Evolutionary conservation across 257 asterid genomes (phyloP).

Genomic region (Solanum ossicruentum): DNA sequence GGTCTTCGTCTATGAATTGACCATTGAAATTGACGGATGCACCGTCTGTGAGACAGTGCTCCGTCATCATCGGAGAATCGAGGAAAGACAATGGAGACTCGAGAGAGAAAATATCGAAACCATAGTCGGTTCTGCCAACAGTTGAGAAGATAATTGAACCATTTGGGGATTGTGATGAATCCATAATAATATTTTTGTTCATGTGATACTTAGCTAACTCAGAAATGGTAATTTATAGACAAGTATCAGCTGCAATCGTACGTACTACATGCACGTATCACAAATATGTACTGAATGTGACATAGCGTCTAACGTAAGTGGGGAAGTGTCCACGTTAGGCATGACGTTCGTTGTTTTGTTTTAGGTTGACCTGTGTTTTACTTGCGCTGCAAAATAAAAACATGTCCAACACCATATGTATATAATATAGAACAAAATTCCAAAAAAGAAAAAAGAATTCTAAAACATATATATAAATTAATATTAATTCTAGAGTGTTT

Average conservation of each 20-base stretch:
- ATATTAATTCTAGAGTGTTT: too few species aligned
- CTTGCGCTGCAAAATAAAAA: too few species aligned
- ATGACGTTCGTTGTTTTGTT: not conserved
- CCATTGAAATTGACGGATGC: slow-evolving; percentile 55
- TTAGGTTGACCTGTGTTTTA: not conserved
- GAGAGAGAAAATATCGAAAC: slow-evolving; percentile 68
- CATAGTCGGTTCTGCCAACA: slow-evolving; percentile 49
- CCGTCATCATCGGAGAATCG: slow-evolving; percentile 2
- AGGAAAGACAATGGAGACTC: slow-evolving; percentile 13
- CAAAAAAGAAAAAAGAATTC: too few species aligned
- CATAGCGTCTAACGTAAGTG: not conserved
- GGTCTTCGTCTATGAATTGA: slow-evolving; percentile 36
- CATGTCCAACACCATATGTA: too few species aligned
- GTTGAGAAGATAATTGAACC: slow-evolving; percentile 64
- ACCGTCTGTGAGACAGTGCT: slow-evolving; percentile 60
- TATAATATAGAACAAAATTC: too few species aligned
- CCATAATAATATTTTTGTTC: not conserved
- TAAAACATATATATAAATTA: too few species aligned
- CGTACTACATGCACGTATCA: not conserved
- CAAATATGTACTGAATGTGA: not conserved
- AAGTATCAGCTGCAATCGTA: not conserved
- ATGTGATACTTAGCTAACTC: not conserved
- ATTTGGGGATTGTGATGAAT: not conserved
- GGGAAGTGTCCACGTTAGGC: not conserved
- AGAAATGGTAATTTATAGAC: not conserved